Base-by-base conservation (phyloP, 148 eudicot species). In the Rhododendron kiyosumense region DNA sequence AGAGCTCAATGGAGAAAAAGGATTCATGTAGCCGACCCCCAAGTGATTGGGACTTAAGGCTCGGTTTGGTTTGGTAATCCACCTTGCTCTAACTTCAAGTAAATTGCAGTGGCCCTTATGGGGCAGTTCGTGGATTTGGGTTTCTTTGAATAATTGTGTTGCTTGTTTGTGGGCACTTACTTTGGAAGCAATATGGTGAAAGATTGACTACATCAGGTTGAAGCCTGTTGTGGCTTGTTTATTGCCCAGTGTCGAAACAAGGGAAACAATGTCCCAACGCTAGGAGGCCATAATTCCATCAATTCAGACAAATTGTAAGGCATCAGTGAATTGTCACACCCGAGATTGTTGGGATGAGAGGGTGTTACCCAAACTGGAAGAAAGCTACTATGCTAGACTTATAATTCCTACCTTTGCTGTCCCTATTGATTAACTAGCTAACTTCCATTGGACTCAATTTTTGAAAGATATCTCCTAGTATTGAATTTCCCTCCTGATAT, bases 351-450 rank as follows among this genome's bases (percentile, higher is more conserved):
- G 11, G 32, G 38, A 79, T 18, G 38, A 14, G 11, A 49, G 63
- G 82, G 61, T 51, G 34, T 79, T 79, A 79, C 38, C 57, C n/a
- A 79, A 79, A 51, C 41, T 51, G 43, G 41, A 32, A 51, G 82
- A 49, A 49, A 79, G 38, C 63, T 28, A 51, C 38, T 0, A 28
- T 52, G 34, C 41, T 34, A 79, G 57, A 30, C 82, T 59, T 28
- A 15, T 12, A 79, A 79, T 49, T 49, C 63, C n/a, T 79, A 17
- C 82, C 32, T 79, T 49, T 30, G 4, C 82, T 59, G 5, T 28
- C 57, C 41, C n/a, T 79, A 28, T 51, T 46, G 57, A 26, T 28
- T 4, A 79, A 79, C 38, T 79, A 30, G 34, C 82, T 79, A 7
- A 51, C 57, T 79, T 79, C 34, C 11, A 7, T 26, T 48, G 57